Base-by-base conservation (phyloP, 2,329 filamentous ascomycete species). In the Aspergillus eucalypticola region DNA sequence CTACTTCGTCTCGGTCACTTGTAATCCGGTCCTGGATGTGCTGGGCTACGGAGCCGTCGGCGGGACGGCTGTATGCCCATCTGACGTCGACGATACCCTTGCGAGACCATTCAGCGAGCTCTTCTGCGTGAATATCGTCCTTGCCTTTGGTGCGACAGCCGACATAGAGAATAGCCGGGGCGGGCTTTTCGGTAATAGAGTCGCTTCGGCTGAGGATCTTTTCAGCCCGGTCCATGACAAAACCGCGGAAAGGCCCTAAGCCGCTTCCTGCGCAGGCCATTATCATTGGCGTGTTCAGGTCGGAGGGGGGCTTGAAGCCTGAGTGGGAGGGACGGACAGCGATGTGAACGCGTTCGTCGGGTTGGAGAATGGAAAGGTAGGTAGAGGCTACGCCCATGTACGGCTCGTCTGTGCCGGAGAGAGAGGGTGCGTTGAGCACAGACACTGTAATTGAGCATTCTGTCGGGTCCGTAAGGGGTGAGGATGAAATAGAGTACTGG, bases 401-500 rank as follows among this genome's bases (percentile, higher is more conserved):
- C 8, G 76, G 75, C 11, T 82, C 66, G 8, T 64, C 81, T 55
- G 8, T 21, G 10, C 62, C 64, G 2, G 68, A 65, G 7, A 80
- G 65, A 0, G 86, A 82, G 0, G 84, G 82, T 2, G 79, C 79
- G 51, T 88, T 82, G 54, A 90, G 81, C 1, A 92, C 82, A 3
- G 83, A 82, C 76, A 89, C 92, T 3, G 89, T 92, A 25, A 93
- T 81, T 0, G 88, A 87, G 54, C 84, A 83, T 59, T 80, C 80
- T 10, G 76, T 78, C 0, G 84, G 79, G 62, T 88, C 82, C 63
- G 78, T 80, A 0, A 91, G 79, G 0, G 90, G 88, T 0, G 89
- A 91, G 0, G 89, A 92, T 0, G 90, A 92, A 69, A 93, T 91
- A 32, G 87, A 90, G 79, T 92, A 92, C 73, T 91, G 88, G n/a